Base-by-base conservation (phyloP, 2,329 filamentous ascomycete species). In the Periconia sp. region DNA sequence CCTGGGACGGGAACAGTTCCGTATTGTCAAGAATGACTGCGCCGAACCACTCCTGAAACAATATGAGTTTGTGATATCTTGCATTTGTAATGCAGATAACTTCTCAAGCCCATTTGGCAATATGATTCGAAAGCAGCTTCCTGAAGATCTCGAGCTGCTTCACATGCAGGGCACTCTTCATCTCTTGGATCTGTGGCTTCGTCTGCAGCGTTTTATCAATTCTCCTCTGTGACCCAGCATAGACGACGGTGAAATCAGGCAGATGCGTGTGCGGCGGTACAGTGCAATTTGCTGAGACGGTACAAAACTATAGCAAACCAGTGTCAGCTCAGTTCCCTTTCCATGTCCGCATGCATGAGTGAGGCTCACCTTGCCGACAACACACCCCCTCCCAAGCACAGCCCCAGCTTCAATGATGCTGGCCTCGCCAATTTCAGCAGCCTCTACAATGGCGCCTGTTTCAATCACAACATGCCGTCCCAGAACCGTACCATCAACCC, bases 231-330 rank as follows among this genome's bases (percentile, higher is more conserved):
- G 65, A 68, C 9, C 72, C 68, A n/a, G 71, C 69, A 53, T 72
- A 79, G 2, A 80, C 68, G 11, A 81, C 74, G 2, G 74, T 79
- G 53, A 70, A 81, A 55, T 80, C 78, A 1, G 74, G 69, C 11
- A 81, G 53, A 15, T 61, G 60, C n/a, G 75, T 69, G 30, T 73
- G 68, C 8, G 69, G 65, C 7, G 65, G 59, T 1, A 80, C 61
- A 13, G 64, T 57, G 11, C 69, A 71, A 14, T 70, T 58, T 1
- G 77, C 66, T 2, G 73, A 64, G 35, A 81, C 71, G 30, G 76
- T 79, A 62, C 78, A 80, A 43, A 73, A 76, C 76, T 78, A 47
- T 15, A 23, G 3, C 23, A 27, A 20, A 1, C 14, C 5, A 37
- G 13, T 6, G 40, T 62, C 47, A 63, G 44, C 23, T 30, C 14